Evolutionary conservation across 1,284 basidiomycete genomes (phyloP).

Genomic region (Ustanciosporium gigantosporum): DNA sequence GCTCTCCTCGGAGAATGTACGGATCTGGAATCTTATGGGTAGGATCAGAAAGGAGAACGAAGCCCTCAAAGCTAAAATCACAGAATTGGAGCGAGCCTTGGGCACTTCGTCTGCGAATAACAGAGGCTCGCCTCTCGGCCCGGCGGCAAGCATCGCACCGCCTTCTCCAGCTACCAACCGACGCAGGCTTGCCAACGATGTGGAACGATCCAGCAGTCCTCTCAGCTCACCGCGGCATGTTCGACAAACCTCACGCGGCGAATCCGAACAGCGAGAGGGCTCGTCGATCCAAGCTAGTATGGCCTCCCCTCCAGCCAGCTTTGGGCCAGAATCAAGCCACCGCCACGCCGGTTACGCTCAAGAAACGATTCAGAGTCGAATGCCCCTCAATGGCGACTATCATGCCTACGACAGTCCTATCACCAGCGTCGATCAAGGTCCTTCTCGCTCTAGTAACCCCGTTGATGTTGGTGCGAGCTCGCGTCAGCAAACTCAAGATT

Average conservation of each 20-base stretch:
- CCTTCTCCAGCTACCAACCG: slow-evolving; percentile 26
- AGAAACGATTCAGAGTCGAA: no score
- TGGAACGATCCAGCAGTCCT: slow-evolving; percentile 25
- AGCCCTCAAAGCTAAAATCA: slow-evolving; percentile 35
- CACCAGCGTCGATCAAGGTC: slow-evolving; percentile 29
- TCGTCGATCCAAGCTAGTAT: not conserved
- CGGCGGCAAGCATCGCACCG: slow-evolving; percentile 6
- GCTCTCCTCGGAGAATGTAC: slow-evolving; percentile 48
- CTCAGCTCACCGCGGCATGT: slow-evolving; percentile 19
- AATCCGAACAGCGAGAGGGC: slow-evolving; percentile 10
- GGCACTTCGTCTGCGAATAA: slow-evolving; percentile 3
- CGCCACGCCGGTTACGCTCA: no score
- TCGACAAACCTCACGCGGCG: slow-evolving; percentile 22
- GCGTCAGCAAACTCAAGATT: not conserved
- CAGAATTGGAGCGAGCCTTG: slow-evolving; percentile 22
- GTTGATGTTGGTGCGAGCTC: slow-evolving; percentile 15
- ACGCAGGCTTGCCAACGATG: slow-evolving; percentile 14
- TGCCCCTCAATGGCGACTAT: slow-evolving; percentile 7
- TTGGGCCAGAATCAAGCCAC: no score
- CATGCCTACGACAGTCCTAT: slow-evolving; percentile 16
- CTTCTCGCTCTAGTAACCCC: slow-evolving; percentile 15
- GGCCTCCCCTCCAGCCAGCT: no score
- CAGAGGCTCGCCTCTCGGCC: slow-evolving; percentile 18
- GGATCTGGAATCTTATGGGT: slow-evolving; percentile 56
- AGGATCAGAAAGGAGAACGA: slow-evolving; percentile 54